Evolutionary conservation across 768 basidiomycete genomes (phyloP).

Genomic region (Russula foetens): DNA sequence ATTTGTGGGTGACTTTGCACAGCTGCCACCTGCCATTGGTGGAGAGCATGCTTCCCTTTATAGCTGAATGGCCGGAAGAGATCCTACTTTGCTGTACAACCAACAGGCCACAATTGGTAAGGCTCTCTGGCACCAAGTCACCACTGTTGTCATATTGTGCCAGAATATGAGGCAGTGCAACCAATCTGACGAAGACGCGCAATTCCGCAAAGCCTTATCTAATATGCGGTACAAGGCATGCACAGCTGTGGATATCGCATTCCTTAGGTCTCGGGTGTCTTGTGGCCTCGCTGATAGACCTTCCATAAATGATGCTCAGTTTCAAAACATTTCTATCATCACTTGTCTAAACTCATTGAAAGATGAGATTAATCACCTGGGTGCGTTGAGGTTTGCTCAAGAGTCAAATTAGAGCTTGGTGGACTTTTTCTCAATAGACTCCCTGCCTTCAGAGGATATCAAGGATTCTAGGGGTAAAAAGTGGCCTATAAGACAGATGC

Average conservation of each 20-base stretch:
- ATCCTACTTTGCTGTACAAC: too few species aligned
- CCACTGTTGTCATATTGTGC: neutral
- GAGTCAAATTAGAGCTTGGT: neutral
- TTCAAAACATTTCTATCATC: neutral
- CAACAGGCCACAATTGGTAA: neutral
- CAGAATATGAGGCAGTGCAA: neutral
- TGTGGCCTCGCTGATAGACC: neutral
- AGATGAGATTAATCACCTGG: too few species aligned
- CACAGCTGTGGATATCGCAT: neutral
- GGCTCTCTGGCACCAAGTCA: neutral
- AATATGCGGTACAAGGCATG: too few species aligned
- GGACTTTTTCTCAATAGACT: too few species aligned
- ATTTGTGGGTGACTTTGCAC: neutral
- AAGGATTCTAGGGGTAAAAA: neutral
- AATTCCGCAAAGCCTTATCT: too few species aligned
- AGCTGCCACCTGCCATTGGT: too few species aligned
- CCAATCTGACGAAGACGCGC: neutral
- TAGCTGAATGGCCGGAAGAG: too few species aligned
- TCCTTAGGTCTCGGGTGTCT: neutral
- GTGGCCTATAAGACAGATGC: neutral
- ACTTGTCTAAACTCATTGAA: neutral
- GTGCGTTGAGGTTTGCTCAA: neutral
- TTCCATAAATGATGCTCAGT: neutral
- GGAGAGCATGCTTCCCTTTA: too few species aligned
- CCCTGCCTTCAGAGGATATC: neutral